Conservation (phyloP, 768 basidiomycete genomes). For the Tricholoma sp. region DNA sequence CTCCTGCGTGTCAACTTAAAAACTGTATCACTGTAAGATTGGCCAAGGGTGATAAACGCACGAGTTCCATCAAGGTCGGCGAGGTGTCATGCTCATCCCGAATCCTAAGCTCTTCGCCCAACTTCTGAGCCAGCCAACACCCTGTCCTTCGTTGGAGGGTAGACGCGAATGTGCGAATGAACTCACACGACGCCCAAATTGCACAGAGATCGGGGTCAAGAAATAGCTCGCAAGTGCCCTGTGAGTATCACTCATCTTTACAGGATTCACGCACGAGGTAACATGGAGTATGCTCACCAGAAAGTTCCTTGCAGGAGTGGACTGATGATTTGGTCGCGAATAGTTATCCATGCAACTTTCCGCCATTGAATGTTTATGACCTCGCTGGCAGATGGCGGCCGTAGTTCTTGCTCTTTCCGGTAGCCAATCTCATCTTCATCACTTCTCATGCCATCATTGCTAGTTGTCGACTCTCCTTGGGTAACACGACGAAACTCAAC, state of each 20-base stretch:
- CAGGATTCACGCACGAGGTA: not conserved
- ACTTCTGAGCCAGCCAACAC: slow-evolving; percentile 37
- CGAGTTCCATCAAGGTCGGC: not conserved
- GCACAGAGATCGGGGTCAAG: slow-evolving; percentile 34
- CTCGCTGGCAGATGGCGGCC: slow-evolving; percentile 15
- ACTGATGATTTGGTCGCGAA: slow-evolving; percentile 62
- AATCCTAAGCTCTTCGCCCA: slow-evolving; percentile 29
- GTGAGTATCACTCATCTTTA: not conserved
- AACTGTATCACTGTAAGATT: not conserved
- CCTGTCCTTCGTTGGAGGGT: slow-evolving; percentile 33
- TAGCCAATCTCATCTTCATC: slow-evolving; percentile 19
- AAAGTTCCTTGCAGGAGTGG: slow-evolving; percentile 63
- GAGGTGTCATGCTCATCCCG: not conserved
- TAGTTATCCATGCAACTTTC: slow-evolving; percentile 55
- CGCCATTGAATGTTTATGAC: slow-evolving; percentile 51
- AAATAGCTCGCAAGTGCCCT: slow-evolving; percentile 45
- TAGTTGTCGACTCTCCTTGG: slow-evolving; percentile 15
- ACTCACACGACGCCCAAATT: slow-evolving; percentile 31
- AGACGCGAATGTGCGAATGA: slow-evolving; percentile 16
- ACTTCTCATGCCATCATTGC: slow-evolving; percentile 24
- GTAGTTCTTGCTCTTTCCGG: slow-evolving; percentile 12
- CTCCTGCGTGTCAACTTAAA: not conserved
- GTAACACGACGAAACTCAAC: slow-evolving; percentile 33
- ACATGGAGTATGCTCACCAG: slow-evolving; percentile 44
- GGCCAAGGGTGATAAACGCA: not conserved